Percentiles rank a stretch among this genome's conserved stretches.
phyloP scores from a whole-genome alignment of 2,329 filamentous ascomycete species.

The Akanthomyces uredinophilus region DNA sequence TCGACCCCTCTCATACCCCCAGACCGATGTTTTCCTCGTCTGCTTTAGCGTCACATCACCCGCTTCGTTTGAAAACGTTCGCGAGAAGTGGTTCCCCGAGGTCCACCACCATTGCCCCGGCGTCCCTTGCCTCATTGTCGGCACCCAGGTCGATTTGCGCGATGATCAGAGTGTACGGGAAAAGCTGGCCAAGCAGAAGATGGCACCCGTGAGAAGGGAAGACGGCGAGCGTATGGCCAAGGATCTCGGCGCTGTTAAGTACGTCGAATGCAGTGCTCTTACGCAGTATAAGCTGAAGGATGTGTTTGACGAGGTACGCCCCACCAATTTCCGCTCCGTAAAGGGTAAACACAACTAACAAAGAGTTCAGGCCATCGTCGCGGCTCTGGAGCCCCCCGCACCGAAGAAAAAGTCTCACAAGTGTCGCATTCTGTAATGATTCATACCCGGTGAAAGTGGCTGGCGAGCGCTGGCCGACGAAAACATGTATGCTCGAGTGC shows the following conservation, averaged over 20 bases:
- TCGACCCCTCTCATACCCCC: conserved; percentile 92
- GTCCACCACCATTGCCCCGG: conserved; percentile 98
- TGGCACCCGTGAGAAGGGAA: conserved; percentile 85
- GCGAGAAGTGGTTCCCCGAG: conserved; percentile 98
- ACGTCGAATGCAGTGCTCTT: conserved; percentile 95
- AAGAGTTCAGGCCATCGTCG: conserved; percentile 79
- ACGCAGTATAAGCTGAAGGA: conserved; percentile 99
- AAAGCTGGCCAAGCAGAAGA: conserved; percentile 93
- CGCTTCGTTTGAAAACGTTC: conserved; percentile 97
- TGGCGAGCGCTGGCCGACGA: neutral
- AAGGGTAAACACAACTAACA: neutral
- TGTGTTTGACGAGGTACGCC: conserved; percentile 89
- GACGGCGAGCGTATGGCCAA: conserved; percentile 96
- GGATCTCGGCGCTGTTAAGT: conserved; percentile 96
- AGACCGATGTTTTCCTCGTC: conserved; percentile 97
- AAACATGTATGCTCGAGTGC: neutral
- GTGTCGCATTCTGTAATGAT: conserved; percentile 61
- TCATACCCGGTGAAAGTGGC: conserved; percentile 11
- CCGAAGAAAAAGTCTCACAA: conserved; percentile 71
- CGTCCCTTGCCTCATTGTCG: conserved; percentile 95
- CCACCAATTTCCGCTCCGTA: neutral
- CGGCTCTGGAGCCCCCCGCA: conserved; percentile 81
- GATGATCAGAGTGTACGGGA: conserved; percentile 83
- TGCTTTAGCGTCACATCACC: conserved; percentile 98
- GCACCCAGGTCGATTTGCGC: conserved; percentile 93